phyloP scores from a whole-genome alignment of 2,329 filamentous ascomycete genomes.

The Acrocalymma vagum region DNA sequence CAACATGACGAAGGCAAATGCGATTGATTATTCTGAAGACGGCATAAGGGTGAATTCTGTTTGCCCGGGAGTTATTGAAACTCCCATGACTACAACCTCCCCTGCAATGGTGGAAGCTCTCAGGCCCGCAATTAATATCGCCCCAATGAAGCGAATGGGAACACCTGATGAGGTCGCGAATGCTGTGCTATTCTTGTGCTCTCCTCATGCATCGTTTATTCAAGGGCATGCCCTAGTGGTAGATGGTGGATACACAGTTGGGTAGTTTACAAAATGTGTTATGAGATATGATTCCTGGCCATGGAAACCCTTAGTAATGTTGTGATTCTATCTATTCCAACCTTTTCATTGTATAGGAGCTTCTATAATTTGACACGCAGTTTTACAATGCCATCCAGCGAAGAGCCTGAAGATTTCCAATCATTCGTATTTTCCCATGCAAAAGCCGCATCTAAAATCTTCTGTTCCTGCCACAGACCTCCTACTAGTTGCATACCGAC shows the following conservation, averaged over 20 bases:
- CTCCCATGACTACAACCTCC: constrained; percentile 44
- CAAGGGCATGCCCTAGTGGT: constrained; percentile 58
- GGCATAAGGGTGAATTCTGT: constrained; percentile 67
- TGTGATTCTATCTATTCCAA: too few relatives aligned
- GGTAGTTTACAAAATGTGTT: constrained; percentile 12
- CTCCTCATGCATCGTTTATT: constrained; percentile 63
- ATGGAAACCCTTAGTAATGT: too few relatives aligned
- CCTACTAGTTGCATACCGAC: constrained; percentile 52
- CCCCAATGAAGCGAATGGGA: constrained; percentile 59
- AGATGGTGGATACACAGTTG: constrained; percentile 53
- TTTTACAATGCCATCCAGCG: constrained; percentile 8
- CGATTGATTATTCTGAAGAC: constrained; percentile 62
- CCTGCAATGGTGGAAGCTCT: constrained; percentile 40
- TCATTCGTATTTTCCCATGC: constrained; percentile 39
- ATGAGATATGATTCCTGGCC: background rate
- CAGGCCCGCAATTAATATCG: constrained; percentile 51
- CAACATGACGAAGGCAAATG: constrained; percentile 65
- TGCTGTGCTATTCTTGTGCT: constrained; percentile 60
- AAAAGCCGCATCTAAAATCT: constrained; percentile 33
- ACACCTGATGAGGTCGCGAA: constrained; percentile 64
- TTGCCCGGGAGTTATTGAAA: constrained; percentile 61
- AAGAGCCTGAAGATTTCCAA: constrained; percentile 25
- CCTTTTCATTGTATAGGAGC: too few relatives aligned
- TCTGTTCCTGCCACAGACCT: constrained; percentile 47
- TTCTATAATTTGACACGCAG: constrained; percentile 22